Conservation (phyloP, 441 rosid species). For the Eutrema salsugineum region DNA sequence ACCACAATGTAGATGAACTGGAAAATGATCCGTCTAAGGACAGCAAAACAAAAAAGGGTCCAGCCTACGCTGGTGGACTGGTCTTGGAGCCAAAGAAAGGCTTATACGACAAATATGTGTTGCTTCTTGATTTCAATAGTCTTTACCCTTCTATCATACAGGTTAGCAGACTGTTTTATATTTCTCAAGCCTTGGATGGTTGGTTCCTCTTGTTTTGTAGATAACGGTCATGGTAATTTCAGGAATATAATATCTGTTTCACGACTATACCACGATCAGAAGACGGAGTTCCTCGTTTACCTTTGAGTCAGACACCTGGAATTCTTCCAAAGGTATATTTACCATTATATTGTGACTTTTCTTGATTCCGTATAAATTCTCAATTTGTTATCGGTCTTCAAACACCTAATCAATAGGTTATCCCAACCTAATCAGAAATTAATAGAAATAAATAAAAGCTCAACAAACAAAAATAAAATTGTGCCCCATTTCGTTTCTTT, state of each 20-base stretch:
- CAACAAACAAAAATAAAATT: neutral
- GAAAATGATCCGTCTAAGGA: conserved; percentile 47
- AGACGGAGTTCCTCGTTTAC: conserved; percentile 77
- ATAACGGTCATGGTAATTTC: conserved; percentile 22
- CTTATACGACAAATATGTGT: conserved; percentile 84
- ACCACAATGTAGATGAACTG: conserved; percentile 42
- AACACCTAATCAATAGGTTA: neutral
- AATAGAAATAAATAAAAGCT: neutral
- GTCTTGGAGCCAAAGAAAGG: conserved; percentile 98
- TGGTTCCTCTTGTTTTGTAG: conserved; percentile 11
- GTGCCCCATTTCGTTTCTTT: neutral
- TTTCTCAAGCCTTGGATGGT: conserved; percentile 6
- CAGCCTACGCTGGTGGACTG: conserved; percentile 94
- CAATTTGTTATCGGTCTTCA: neutral
- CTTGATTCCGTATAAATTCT: neutral
- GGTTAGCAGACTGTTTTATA: conserved; percentile 44
- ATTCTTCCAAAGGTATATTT: conserved; percentile 84
- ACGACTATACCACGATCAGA: conserved; percentile 84
- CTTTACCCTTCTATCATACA: conserved; percentile 99
- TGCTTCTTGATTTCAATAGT: conserved; percentile 97
- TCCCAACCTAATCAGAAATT: neutral
- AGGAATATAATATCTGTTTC: conserved; percentile 97
- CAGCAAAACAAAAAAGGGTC: conserved; percentile 72
- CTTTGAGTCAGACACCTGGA: conserved; percentile 67
- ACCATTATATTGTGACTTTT: neutral